These are phyloP conservation scores for Cryptosporidium ryanae DNA, from an alignment of 169 alveolate species.

Conservation along the genomic window DNA sequence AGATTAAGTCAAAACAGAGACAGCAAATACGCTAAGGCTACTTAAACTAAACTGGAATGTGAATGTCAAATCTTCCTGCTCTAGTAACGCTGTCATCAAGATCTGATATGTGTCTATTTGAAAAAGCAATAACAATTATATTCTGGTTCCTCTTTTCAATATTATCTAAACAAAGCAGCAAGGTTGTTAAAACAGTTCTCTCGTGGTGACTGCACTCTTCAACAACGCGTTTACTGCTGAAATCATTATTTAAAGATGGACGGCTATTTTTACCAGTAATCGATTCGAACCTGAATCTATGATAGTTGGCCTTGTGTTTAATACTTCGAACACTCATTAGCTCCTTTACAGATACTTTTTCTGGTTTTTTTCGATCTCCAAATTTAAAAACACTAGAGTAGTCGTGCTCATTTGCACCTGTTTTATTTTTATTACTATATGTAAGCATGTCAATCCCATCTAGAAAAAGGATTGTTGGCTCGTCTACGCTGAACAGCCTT, in stretches of 20 bases:
- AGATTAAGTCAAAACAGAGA: too few species aligned
- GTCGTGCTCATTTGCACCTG: not conserved
- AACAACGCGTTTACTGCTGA: not conserved
- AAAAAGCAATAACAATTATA: conserved; percentile 39
- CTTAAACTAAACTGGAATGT: conserved; percentile 6
- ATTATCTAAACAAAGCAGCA: conserved; percentile 57
- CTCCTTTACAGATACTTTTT: not conserved
- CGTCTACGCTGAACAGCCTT: conserved; percentile 1
- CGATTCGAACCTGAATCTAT: not conserved
- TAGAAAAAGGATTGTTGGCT: conserved; percentile 22
- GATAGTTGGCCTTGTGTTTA: not conserved
- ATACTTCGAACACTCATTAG: not conserved
- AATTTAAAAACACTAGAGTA: not conserved
- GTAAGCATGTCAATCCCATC: conserved; percentile 52
- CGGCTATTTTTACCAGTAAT: conserved; percentile 1
- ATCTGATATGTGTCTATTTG: conserved; percentile 4
- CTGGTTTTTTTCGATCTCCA: too few species aligned
- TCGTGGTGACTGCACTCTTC: not conserved
- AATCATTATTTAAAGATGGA: not conserved
- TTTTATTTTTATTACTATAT: not conserved
- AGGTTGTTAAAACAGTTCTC: conserved; percentile 57
- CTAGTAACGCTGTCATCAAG: conserved; percentile 61
- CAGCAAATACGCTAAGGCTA: too few species aligned
- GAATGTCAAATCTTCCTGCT: conserved; percentile 70
- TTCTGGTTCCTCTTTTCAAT: conserved; percentile 44